Evolutionary conservation across 1,284 basidiomycete genomes (phyloP).

Genomic region (Puccinia novopanici): DNA sequence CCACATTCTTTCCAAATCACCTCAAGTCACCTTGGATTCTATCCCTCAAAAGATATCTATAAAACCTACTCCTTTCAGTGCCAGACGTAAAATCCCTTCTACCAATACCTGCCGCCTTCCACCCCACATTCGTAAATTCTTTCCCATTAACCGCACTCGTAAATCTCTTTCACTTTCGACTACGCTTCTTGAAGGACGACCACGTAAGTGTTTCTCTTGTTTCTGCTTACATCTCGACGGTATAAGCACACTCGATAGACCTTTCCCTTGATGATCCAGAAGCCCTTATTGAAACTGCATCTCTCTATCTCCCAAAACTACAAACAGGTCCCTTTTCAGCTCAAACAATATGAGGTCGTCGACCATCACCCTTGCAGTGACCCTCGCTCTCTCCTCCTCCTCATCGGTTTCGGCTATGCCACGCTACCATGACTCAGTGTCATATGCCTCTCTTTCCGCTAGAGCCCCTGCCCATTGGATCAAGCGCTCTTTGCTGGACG

Average conservation of each 20-base stretch:
- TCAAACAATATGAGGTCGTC: slow-evolving; percentile 6
- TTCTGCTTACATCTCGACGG: neutral
- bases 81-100: neutral
- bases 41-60: slow-evolving; percentile 22
- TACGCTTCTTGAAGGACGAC: neutral
- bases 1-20: slow-evolving; percentile 32
- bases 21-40: neutral
- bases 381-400: slow-evolving; percentile 6
- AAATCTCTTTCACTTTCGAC: neutral
- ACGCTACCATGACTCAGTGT: neutral
- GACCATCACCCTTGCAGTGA: slow-evolving; percentile 9
- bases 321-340: neutral
- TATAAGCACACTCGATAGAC: neutral
- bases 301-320: neutral
- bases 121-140: neutral
- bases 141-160: neutral
- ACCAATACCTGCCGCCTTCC: neutral
- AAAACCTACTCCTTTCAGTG: neutral
- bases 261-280: neutral
- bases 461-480: neutral
- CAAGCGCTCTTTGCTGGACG: slow-evolving; percentile 2
- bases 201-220: neutral
- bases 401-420: slow-evolving; percentile 3
- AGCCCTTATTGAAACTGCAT: neutral
- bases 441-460: neutral